Evolutionary conservation across 495 filamentous ascomycete genomes (phyloP), one percentile per base, ranked within the genome.

Genomic region (Lentithecium fluviatile): DNA sequence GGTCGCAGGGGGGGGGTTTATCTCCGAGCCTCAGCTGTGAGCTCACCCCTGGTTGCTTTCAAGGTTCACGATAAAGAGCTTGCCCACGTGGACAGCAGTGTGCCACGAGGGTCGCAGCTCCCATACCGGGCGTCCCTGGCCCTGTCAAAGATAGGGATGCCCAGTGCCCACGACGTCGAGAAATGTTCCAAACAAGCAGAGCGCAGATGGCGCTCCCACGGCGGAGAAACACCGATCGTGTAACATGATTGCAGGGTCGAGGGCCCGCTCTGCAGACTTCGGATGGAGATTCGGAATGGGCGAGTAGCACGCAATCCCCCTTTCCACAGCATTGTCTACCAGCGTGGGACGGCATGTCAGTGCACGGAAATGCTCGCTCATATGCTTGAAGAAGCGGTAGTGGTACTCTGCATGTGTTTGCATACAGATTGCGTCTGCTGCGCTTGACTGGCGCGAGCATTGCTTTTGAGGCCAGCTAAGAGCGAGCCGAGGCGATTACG

Each of bases 21-120:
- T n/a, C n/a, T n/a, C n/a, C n/a, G n/a, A n/a, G n/a, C n/a, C n/a
- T 12, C 21, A 23, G 37, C 34, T 20, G 23, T 25, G 29, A 36
- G 25, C 10, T 3, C 34, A 54, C 6, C 36, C 29, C 29, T 32
- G 29, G 29, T 32, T 32, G 29, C 29, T 32, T n/a, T n/a, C n/a
- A n/a, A n/a, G 32, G n/a, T 20, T 10, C 25, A 46, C 15, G 42
- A 56, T 52, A 56, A 56, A 55, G 29, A 45, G 23, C 10, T 29
- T 34, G 42, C 40, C 53, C 53, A 56, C 53, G 53, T 56, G 53
- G 53, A 13, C 42, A 6, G 42, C n/a, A 5, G 38, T 11, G 37
- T 24, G 19, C 25, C 34, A 23, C 12, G 20, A n/a, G 15, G 25
- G 10, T 19, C 5, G 4, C 12, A 11, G 52, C 52, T 37, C 34